Evolutionary conservation across 2,329 filamentous ascomycete species (phyloP).

Genomic region (Spiromastix sp.): DNA sequence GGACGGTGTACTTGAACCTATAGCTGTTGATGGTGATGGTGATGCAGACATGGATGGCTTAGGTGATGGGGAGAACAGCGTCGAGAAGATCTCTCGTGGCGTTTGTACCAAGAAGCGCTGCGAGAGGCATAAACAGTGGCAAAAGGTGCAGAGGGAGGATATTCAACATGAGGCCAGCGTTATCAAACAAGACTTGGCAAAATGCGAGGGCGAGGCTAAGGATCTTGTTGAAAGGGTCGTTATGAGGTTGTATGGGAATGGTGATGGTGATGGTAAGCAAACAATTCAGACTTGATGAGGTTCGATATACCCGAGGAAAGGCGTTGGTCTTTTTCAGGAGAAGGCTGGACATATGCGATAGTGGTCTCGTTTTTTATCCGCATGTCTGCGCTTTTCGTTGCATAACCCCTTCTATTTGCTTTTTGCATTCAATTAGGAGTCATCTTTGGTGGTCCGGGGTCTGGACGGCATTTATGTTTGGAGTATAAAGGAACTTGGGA

Average conservation of each 20-base stretch:
- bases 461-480: too few relatives aligned
- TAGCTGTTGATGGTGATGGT: conserved; percentile 20
- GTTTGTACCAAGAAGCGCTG: conserved; percentile 39
- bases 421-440: too few relatives aligned
- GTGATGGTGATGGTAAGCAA: conserved; percentile 19
- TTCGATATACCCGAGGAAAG: too few relatives aligned
- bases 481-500: too few relatives aligned
- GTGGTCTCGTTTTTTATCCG: background rate
- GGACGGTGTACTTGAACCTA: conserved; percentile 23
- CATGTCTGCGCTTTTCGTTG: too few relatives aligned
- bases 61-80: conserved; percentile 16
- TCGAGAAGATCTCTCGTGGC: conserved; percentile 27
- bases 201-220: conserved; percentile 31
- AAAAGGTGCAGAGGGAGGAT: conserved; percentile 37
- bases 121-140: conserved; percentile 38
- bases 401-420: too few relatives aligned
- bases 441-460: too few relatives aligned
- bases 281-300: too few relatives aligned
- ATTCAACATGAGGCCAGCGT: conserved; percentile 32
- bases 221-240: conserved; percentile 35
- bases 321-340: background rate
- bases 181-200: conserved; percentile 27
- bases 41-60: conserved; percentile 25
- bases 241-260: conserved; percentile 29
- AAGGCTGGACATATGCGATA: background rate